Evolutionary conservation across 2,329 filamentous ascomycete species (phyloP), one percentile per base, ranked within the genome.

Genomic region (Colletotrichum shisoi): DNA sequence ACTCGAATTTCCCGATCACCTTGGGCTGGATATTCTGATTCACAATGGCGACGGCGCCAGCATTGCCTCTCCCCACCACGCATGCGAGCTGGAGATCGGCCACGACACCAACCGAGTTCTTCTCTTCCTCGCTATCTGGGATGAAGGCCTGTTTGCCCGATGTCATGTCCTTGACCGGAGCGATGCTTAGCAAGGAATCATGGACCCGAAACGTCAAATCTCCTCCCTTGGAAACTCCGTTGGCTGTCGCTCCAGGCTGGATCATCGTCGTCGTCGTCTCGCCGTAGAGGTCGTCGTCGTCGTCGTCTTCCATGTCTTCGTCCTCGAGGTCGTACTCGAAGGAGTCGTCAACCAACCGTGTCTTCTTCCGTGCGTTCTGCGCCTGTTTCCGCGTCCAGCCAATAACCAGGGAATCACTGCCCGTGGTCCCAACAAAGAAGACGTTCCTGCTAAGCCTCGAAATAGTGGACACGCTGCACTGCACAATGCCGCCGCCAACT

Each of bases 371-470:
- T 57, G 85, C 85, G 3, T 82, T 72, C 68, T 88, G 85, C 12
- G 81, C 79, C 61, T 88, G 85, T 71, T 89, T 90, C 69, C 86
- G 85, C 44, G 86, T 88, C 90, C 93, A 97, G 24, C 91, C 90
- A 31, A 99, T 76, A 4, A 99, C 83, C 1, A 92, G 77, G 0
- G 94, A 96, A 71, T 98, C 92, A 9, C 89, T 86, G 62, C 90
- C 87, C 74, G 96, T 92, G 73, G 92, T 96, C 13, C 94, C 95
- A 27, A 96, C 79, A 74, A 99, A 99, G 39, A 98, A 75, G 19
- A 85, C 83, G 12, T 89, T 88, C 61, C 87, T 86, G 4, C 87
- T 86, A 3, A 98, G 76, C 60, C 84, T 86, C 27, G 88, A 87
- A 2, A 92, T 84, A 69, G 91, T 93, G 1, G 92, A 90, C 31